Evolutionary conservation across 495 filamentous ascomycete genomes (phyloP).

Genomic region (Penicillium pulvis): DNA sequence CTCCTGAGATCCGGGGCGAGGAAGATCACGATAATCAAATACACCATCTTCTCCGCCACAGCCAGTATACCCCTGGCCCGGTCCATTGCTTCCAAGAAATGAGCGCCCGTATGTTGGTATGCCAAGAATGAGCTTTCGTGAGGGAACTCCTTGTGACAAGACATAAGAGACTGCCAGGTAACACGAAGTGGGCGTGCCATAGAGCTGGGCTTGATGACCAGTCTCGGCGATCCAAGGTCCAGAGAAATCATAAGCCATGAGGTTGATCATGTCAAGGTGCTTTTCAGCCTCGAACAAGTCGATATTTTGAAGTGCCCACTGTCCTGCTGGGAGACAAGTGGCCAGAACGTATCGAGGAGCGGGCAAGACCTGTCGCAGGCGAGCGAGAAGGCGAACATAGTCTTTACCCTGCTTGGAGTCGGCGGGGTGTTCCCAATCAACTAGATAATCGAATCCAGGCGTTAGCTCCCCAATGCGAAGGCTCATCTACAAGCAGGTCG

Average conservation of each 20-base stretch:
- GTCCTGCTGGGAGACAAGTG: constrained; percentile 78
- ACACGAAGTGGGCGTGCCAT: constrained; percentile 64
- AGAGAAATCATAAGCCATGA: constrained; percentile 89
- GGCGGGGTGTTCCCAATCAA: constrained; percentile 89
- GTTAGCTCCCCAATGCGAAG: background rate
- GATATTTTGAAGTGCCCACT: constrained; percentile 75
- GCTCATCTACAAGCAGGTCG: background rate
- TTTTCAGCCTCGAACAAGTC: constrained; percentile 63
- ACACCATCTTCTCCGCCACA: constrained; percentile 75
- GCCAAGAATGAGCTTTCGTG: constrained; percentile 75
- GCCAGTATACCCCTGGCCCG: constrained; percentile 65
- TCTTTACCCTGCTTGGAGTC: constrained; percentile 67
- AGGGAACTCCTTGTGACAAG: constrained; percentile 64
- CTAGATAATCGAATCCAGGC: constrained; percentile 41
- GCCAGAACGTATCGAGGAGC: constrained; percentile 73
- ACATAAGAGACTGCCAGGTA: constrained; percentile 68
- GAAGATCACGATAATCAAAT: constrained; percentile 80
- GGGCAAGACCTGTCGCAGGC: constrained; percentile 71
- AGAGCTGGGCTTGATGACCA: constrained; percentile 82
- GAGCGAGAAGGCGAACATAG: constrained; percentile 71
- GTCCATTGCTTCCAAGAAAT: constrained; percentile 66
- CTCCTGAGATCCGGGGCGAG: constrained; percentile 69
- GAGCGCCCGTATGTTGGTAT: constrained; percentile 81
- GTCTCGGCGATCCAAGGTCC: constrained; percentile 71
- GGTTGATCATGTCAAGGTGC: constrained; percentile 77